Percentiles rank a stretch among this genome's conserved stretches.
These are phyloP conservation scores for Clathrus columnatus DNA, from an alignment of 768 basidiomycete genomes.

Conservation along the genomic window DNA sequence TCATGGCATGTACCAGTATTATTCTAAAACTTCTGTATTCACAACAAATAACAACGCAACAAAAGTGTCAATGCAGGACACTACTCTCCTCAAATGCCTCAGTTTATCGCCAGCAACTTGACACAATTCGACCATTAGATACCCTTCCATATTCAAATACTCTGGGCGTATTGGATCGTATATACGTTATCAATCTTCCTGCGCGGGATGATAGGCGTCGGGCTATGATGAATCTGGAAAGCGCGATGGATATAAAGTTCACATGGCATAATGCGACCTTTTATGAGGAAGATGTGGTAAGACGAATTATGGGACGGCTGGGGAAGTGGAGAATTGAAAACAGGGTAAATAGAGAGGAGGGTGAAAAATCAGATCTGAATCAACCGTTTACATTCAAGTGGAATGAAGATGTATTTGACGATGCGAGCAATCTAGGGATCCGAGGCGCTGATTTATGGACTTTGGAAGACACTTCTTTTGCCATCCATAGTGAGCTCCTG, in stretches of 20 bases:
- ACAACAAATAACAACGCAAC: neutral
- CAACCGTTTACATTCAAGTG: neutral
- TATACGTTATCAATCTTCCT: conserved; percentile 3
- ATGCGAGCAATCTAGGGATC: neutral
- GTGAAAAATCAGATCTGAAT: neutral
- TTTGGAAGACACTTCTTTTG: neutral
- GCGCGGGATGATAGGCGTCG: conserved; percentile 1
- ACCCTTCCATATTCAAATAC: neutral
- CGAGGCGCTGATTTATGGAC: neutral
- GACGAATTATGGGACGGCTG: neutral
- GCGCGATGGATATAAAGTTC: neutral
- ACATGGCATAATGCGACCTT: neutral
- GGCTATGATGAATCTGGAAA: neutral
- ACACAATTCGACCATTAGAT: neutral
- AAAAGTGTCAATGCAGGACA: neutral
- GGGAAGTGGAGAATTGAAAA: neutral
- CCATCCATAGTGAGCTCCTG: neutral
- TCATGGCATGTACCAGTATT: neutral
- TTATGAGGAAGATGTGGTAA: neutral
- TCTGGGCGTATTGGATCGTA: neutral
- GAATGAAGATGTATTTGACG: neutral
- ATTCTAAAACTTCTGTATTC: neutral
- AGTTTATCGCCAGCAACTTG: neutral
- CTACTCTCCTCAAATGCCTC: neutral
- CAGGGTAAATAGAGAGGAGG: neutral